Base-by-base conservation (phyloP, 495 filamentous ascomycete genomes). In the Penicillium desertorum region DNA sequence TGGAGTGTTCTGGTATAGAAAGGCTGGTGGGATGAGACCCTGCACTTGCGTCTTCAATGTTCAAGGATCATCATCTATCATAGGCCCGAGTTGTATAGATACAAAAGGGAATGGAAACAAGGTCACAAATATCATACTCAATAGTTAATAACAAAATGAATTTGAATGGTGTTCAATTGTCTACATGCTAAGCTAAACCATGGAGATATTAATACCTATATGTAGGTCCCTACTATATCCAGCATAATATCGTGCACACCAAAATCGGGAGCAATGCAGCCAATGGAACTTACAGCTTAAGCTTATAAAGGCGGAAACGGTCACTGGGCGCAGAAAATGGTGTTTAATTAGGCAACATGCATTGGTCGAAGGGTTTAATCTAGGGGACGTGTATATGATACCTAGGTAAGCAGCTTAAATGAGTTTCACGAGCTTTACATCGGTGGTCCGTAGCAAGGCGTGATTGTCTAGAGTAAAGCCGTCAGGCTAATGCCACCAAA, bases 71-170 rank as follows among this genome's bases (percentile, higher is more conserved):
- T 43, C 37, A 41, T 39, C n/a, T 34, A 41, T 47, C 5, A 27
- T 46, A 55, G 44, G 53, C 4, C 44, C 44, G 43, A 55, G 53
- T 25, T 30, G 16, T 29, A 42, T n/a, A 39, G 6, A n/a, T 17
- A 30, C 20, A 9, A 46, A 27, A 2, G 36, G 45, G 30, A 19
- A 17, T n/a, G 19, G 19, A 14, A 30, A 32, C 4, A 20, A 32
- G 23, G 9, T 14, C 9, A n/a, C 5, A 39, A 4, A 39, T 39
- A 36, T 16, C 3, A 16, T 5, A 37, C 2, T 39, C 36, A n/a
- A 6, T 39, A 8, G n/a, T 39, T n/a, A 39, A 39, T 39, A 7
- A 5, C 14, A 37, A 39, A 5, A 39, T 39, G 2, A 17, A 17
- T 16, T 39, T 39, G 7, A n/a, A 39, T n/a, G 16, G n/a, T 39